Evolutionary conservation across 352 stramenopile genomes (phyloP).

Genomic region (Pythium sp.): DNA sequence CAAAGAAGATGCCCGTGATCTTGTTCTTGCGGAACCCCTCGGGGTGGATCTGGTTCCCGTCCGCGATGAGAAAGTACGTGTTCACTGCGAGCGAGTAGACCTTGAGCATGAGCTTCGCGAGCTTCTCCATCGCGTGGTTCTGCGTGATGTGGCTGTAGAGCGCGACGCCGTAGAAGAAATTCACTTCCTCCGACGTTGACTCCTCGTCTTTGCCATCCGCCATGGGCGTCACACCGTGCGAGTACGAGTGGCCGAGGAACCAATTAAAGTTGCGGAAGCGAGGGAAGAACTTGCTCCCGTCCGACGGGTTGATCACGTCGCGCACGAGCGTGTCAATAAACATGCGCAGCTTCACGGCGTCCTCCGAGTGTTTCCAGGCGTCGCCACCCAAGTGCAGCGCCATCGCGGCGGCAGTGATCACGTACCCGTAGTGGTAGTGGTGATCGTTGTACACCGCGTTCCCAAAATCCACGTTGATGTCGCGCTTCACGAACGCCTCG

Average conservation of each 20-base stretch:
- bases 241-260: slow-evolving; percentile 69
- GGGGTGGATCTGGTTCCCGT: slow-evolving; percentile 43
- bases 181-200: slow-evolving; percentile 67
- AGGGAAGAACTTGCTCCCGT: slow-evolving; percentile 44
- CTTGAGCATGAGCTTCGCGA: slow-evolving; percentile 62
- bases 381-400: slow-evolving; percentile 35
- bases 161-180: slow-evolving; percentile 60
- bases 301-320: slow-evolving; percentile 39
- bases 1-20: slow-evolving; percentile 69
- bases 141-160: slow-evolving; percentile 50
- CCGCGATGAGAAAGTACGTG: slow-evolving; percentile 63
- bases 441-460: slow-evolving; percentile 76
- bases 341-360: slow-evolving; percentile 35
- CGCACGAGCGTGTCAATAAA: slow-evolving; percentile 53
- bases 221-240: slow-evolving; percentile 66
- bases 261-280: slow-evolving; percentile 61
- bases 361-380: slow-evolving; percentile 33
- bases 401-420: slow-evolving; percentile 52
- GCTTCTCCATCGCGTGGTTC: slow-evolving; percentile 30
- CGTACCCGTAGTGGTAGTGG: slow-evolving; percentile 75
- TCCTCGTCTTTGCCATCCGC: slow-evolving; percentile 73
- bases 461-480: slow-evolving; percentile 74
- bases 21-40: slow-evolving; percentile 59
- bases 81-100: slow-evolving; percentile 53
- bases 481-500: slow-evolving; percentile 48